Evolutionary conservation across 768 basidiomycete species (phyloP), one percentile per base, ranked within the genome.

Genomic region (Amylocystis lapponica): DNA sequence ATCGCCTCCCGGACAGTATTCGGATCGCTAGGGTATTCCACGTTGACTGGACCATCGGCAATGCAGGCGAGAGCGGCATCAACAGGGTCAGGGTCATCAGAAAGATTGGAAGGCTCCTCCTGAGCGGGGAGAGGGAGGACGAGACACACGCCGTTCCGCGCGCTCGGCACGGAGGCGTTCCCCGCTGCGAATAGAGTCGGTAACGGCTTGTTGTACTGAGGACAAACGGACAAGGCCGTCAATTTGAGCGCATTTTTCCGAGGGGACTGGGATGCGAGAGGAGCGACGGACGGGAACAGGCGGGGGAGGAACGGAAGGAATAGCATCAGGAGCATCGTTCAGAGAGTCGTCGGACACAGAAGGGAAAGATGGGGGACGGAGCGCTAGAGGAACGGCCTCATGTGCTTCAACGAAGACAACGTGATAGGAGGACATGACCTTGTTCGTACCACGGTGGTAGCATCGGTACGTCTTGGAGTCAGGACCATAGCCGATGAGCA

Each of bases 381-480:
- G n/a, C n/a, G n/a, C n/a, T n/a, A n/a, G n/a, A n/a, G n/a, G n/a
- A n/a, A n/a, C n/a, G n/a, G 40, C 12, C 21, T 52, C 43, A 8
- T 52, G 48, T 19, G 51, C 50, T 33, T 59, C 57, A 22, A 53
- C 47, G 41, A 61, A 59, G 0, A 35, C 17, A 9, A 58, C 52
- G 22, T 58, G 42, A n/a, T 49, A 46, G 11, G 56, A 50, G 1
- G 27, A 5, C 7, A 51, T n/a, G 16, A 53, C 31, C 6, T 44
- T 37, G 21, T 39, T 26, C 14, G 43, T 35, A 1, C 22, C n/a
- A n/a, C 27, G 35, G 23, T 63, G 47, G 32, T 49, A 58, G 20
- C 52, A 58, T 0, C 55, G 43, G 34, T 59, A 62, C 4, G 51
- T 46, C 36, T 60, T 59, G 1, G 61, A 56, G 17, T 53, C 29